Percentiles rank a stretch among this genome's conserved stretches.
These are phyloP conservation scores for Pyrenophora graminea DNA, from an alignment of 2,329 filamentous ascomycete species.

Conservation along the genomic window DNA sequence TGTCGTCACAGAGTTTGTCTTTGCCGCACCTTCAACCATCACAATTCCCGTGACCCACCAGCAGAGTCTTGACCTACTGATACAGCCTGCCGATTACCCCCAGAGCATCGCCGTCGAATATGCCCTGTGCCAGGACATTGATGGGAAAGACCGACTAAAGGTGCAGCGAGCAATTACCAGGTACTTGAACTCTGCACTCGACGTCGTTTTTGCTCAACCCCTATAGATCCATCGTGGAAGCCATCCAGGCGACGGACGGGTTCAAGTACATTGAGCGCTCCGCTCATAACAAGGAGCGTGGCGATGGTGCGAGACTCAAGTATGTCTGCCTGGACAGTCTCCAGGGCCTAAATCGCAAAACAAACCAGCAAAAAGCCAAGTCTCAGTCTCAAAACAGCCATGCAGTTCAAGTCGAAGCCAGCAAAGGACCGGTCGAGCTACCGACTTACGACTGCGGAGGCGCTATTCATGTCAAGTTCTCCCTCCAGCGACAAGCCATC, in stretches of 20 bases:
- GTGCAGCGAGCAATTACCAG: constrained; percentile 37
- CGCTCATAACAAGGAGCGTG: constrained; percentile 33
- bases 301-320: constrained; percentile 38
- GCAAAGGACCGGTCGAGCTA: constrained; percentile 1
- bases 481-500: constrained; percentile 39
- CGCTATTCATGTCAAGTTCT: constrained; percentile 43
- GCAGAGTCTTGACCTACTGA: constrained; percentile 28
- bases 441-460: constrained; percentile 42
- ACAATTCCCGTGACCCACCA: constrained; percentile 38
- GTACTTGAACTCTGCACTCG: constrained; percentile 10
- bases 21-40: constrained; percentile 34
- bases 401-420: constrained; percentile 8
- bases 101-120: constrained; percentile 38
- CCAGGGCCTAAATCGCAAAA: constrained; percentile 35
- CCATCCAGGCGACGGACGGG: constrained; percentile 38
- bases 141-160: constrained; percentile 36
- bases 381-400: constrained; percentile 16
- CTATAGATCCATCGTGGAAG: constrained; percentile 33
- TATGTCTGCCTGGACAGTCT: constrained; percentile 43
- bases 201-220: constrained; percentile 7
- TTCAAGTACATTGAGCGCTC: constrained; percentile 43
- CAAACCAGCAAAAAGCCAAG: constrained; percentile 29
- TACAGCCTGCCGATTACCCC: constrained; percentile 32
- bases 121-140: constrained; percentile 31
- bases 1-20: constrained; percentile 41